Base-by-base conservation (phyloP, 768 basidiomycete species). In the Lepiota brunneoincarnata region DNA sequence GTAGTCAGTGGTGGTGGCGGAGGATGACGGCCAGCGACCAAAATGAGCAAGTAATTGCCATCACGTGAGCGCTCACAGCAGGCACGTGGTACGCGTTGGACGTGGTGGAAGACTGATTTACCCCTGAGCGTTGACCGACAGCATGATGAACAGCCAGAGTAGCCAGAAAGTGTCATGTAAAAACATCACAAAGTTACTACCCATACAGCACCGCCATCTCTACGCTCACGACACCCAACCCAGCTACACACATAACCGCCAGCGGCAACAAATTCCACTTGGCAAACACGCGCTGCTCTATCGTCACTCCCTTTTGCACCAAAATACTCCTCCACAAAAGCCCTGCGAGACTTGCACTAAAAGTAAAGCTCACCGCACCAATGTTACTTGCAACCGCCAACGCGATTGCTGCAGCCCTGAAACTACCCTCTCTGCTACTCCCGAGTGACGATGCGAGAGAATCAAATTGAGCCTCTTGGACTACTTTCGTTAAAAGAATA, bases 301-400 rank as follows among this genome's bases (percentile, higher is more conserved):
- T 77, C 3, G 61, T 59, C 39, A 93, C 84, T 0, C 77, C 80
- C 67, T 92, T 95, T 66, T 90, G 86, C 55, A 65, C 63, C 50
- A 96, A 71, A 52, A 96, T 92, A 12, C 72, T 64, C 18, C 76
- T 71, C 94, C 95, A 98, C 14, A 97, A 75, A 38, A 98, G 71
- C 0, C 94, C 94, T 0, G 93, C 93, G 12, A 97, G 80, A 50
- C 89, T 91, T 0, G 91, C 91, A 4, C 87, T 86, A 64, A 94
- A 95, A 6, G 91, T 90, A 64, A 91, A 87, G 58, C 86, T 89
- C 59, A 95, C 88, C 1, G 95, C 95, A 10, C 95, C 95, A 28
- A 92, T 87, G 68, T 97, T 97, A 52, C 84, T 88, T 2, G 89
- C 88, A 0, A 97, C 77, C 5, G 93, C 94, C 11, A 97, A 78